Percentiles rank a stretch among this genome's conserved stretches.
Conservation (phyloP, 371 early-diverging fungal species). For the Mortierella sp. region DNA sequence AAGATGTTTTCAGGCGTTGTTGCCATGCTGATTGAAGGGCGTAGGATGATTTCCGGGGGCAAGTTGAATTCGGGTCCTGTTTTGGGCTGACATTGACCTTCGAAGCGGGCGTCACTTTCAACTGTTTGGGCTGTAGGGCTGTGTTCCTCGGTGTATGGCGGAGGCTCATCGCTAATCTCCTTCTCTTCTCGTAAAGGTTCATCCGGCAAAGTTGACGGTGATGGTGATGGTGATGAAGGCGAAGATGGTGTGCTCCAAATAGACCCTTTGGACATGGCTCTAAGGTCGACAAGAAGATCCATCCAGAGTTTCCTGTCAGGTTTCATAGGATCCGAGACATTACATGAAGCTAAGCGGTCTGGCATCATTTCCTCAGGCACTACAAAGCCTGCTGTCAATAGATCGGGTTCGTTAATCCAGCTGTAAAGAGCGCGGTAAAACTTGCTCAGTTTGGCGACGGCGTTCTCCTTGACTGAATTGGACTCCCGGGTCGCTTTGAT, state of each 20-base stretch:
- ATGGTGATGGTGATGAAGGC: not conserved
- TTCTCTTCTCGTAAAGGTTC: no score
- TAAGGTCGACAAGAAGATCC: conserved; percentile 50
- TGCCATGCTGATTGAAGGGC: conserved; percentile 11
- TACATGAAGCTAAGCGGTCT: conserved; percentile 50
- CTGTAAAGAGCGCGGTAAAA: conserved; percentile 69
- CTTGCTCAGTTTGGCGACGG: conserved; percentile 56
- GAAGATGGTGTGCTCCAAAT: not conserved
- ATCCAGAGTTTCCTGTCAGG: conserved; percentile 56
- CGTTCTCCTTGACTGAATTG: conserved; percentile 12
- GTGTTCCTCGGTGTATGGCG: no score
- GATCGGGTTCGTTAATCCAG: conserved; percentile 67
- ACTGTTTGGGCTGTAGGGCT: no score
- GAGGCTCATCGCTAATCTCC: no score
- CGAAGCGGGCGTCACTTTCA: no score
- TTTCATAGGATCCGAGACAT: conserved; percentile 50
- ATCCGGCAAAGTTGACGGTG: no score
- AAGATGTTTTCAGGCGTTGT: conserved; percentile 51
- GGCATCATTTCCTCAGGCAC: conserved; percentile 59
- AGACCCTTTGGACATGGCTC: not conserved
- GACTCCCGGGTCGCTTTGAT: conserved; percentile 24
- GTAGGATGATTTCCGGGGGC: conserved; percentile 20
- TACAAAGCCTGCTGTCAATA: conserved; percentile 48
- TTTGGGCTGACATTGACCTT: conserved; percentile 34
- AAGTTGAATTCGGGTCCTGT: conserved; percentile 35